Base-by-base conservation (phyloP, 352 stramenopile genomes). In the Phytophthora capsici region DNA sequence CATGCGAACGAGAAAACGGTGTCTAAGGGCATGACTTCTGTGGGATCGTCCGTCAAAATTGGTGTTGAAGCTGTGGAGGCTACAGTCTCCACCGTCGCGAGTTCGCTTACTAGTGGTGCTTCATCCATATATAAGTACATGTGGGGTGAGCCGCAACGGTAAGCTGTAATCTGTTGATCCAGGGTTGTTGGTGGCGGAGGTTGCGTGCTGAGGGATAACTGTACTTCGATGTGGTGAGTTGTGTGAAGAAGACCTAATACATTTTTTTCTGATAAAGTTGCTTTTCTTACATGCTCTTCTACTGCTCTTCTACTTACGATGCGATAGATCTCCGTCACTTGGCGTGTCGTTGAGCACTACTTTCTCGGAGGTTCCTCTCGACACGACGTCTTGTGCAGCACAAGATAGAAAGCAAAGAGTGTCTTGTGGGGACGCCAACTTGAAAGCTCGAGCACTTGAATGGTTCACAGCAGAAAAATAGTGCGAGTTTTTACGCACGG, bases 81-180 rank as follows among this genome's bases (percentile, higher is more conserved):
- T 41, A 89, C 86, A 0, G 86, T 95, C 22, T 91, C 84, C 19
- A 92, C 84, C 0, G 86, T 95, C 14, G 84, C 86, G 25, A 93
- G 76, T 47, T 95, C 86, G 6, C 68, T 95, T 22, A 84, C 81
- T 9, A 91, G 68, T 44, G 73, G 86, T 34, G 86, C 86, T 26
- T 89, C 81, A n/a, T 93, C 86, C 34, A 83, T 95, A 34, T 90
- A 91, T 66, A 93, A 91, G 58, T 95, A 92, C 73, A 82, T 95
- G 68, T 95, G 84, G 84, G 86, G 51, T 61, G 62, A 64, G 2
- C 62, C 62, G 4, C 28, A 78, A 49, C 61, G 57, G 32, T 78
- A 67, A 75, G 22, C 37, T 59, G 45, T 61, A 49, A 6, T 28
- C 8, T 34, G 28, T 54, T 12, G 20, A 63, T 34, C 8, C 20